Evolutionary conservation across 2,329 filamentous ascomycete species (phyloP).

Genomic region (Catunica adiposa): DNA sequence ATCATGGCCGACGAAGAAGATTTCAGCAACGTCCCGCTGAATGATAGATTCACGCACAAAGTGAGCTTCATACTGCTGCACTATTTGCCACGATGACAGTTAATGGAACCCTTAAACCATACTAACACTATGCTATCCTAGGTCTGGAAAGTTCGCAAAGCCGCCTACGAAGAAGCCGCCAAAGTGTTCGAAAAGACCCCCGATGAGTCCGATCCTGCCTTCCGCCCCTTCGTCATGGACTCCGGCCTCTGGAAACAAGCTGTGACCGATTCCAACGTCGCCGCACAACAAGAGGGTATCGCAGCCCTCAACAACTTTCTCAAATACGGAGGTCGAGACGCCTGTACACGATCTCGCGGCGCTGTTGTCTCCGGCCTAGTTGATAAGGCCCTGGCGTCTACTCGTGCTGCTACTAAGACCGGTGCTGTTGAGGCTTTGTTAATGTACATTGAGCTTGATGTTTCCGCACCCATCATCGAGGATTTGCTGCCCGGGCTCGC

Average conservation of each 20-base stretch:
- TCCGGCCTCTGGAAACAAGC: conserved; percentile 79
- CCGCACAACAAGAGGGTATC: conserved; percentile 86
- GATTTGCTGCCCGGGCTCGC: conserved; percentile 69
- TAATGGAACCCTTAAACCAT: background rate
- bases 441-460: conserved; percentile 79
- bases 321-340: conserved; percentile 71
- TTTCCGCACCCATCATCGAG: conserved; percentile 70
- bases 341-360: conserved; percentile 59
- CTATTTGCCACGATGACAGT: background rate
- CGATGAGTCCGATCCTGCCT: conserved; percentile 70
- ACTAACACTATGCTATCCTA: conserved; percentile 19
- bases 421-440: conserved; percentile 74
- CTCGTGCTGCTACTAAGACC: conserved; percentile 74
- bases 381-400: conserved; percentile 82
- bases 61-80: conserved; percentile 23
- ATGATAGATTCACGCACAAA: conserved; percentile 74
- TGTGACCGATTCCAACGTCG: conserved; percentile 87
- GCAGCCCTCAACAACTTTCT: conserved; percentile 79
- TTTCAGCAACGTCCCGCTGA: conserved; percentile 59
- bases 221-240: conserved; percentile 76
- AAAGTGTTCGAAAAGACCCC: conserved; percentile 74
- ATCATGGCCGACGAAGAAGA: conserved; percentile 70
- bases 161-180: conserved; percentile 80
- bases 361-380: conserved; percentile 62
- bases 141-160: conserved; percentile 95